phyloP scores from a whole-genome alignment of 441 rosid genomes.

The Syzygium malaccense region DNA sequence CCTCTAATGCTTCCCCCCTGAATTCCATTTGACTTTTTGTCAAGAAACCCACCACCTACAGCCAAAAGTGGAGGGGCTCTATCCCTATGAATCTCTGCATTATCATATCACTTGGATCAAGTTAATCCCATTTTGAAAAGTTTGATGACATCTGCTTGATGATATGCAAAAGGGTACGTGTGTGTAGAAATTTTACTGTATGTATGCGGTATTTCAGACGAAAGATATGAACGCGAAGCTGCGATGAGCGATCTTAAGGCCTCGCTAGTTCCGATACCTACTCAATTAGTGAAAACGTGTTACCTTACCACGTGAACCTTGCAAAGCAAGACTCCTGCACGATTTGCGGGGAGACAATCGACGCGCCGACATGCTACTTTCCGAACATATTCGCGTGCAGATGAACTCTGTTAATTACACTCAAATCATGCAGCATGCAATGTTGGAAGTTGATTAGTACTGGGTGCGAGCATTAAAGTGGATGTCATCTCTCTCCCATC shows the following conservation, averaged over 20 bases:
- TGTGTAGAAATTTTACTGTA: background rate
- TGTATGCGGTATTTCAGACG: background rate
- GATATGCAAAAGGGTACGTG: background rate
- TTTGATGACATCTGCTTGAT: background rate
- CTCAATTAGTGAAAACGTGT: background rate
- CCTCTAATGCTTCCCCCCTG: background rate
- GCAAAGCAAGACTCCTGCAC: background rate
- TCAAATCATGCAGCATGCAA: background rate
- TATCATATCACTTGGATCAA: background rate
- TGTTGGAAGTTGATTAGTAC: background rate
- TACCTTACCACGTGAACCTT: background rate
- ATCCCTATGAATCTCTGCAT: background rate
- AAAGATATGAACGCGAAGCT: background rate
- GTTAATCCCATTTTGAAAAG: background rate
- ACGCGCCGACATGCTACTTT: background rate
- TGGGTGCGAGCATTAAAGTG: background rate
- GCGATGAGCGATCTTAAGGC: background rate
- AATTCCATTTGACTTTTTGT: background rate
- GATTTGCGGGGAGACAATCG: no score
- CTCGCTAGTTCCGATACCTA: fast-evolving
- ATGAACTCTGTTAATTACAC: background rate
- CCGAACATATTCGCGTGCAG: background rate
- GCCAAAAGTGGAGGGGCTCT: background rate
- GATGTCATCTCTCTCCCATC: background rate
- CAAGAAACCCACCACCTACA: background rate